phyloP scores from a whole-genome alignment of 163 green algal genomes.

The Prototheca wickerhamii region DNA sequence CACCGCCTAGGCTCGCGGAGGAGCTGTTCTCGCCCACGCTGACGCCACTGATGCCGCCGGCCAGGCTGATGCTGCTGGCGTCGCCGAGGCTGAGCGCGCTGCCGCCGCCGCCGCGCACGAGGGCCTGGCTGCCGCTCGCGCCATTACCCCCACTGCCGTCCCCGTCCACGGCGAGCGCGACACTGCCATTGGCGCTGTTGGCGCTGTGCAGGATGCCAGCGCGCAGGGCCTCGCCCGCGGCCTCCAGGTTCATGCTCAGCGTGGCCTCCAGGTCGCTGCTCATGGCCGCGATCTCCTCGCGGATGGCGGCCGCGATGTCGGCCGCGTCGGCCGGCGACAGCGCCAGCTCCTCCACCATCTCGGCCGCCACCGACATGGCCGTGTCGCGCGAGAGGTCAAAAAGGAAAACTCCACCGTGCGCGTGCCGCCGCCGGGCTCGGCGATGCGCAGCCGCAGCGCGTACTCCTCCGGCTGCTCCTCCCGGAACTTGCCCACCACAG shows the following conservation, averaged over 20 bases:
- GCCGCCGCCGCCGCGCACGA: background rate
- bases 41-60: background rate
- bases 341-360: conserved; percentile 83
- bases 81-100: background rate
- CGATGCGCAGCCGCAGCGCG: conserved; percentile 65
- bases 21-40: no score
- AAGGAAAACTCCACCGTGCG: conserved; percentile 85
- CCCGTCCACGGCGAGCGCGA: background rate
- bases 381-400: conserved; percentile 69
- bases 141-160: background rate
- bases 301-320: conserved; percentile 52
- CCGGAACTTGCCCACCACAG: conserved; percentile 25
- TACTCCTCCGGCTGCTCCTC: conserved; percentile 59
- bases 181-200: background rate
- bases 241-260: conserved; percentile 2
- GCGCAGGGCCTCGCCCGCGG: conserved; percentile 4
- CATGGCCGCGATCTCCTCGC: conserved; percentile 30
- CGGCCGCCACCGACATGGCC: conserved; percentile 57
- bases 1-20: no score
- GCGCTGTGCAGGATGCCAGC: conserved; percentile 5
- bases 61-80: conserved; percentile 2
- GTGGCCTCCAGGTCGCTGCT: conserved; percentile 7
- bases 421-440: conserved; percentile 49
- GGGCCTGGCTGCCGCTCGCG: background rate
- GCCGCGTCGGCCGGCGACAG: conserved; percentile 58